These are phyloP conservation scores for Neoscytalidium dimidiatum DNA, from an alignment of 2,329 filamentous ascomycete species.

Conservation along the genomic window DNA sequence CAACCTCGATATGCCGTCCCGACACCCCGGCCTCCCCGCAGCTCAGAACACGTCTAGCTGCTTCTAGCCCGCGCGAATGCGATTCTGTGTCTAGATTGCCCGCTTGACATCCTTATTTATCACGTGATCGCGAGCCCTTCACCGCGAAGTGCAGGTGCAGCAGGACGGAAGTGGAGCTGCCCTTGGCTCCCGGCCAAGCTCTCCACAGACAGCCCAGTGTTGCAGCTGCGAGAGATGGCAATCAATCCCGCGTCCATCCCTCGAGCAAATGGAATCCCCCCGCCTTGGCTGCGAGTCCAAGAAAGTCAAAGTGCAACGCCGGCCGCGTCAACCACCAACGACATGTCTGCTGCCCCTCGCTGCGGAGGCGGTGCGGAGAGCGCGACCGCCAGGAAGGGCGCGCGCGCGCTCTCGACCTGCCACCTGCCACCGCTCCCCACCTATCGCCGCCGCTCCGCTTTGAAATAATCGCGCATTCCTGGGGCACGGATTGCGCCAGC, in stretches of 20 bases:
- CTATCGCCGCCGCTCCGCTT: too few relatives aligned
- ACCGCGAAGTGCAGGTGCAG: neutral
- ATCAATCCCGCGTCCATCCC: neutral
- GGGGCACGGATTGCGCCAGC: conserved; percentile 16
- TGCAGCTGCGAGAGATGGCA: neutral
- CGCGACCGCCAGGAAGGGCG: neutral
- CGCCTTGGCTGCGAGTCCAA: neutral
- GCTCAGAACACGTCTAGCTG: neutral
- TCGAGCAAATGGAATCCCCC: neutral
- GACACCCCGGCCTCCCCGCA: neutral
- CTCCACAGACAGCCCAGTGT: neutral
- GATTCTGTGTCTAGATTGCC: neutral
- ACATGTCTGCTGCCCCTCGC: neutral
- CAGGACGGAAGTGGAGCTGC: neutral
- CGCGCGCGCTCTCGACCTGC: neutral
- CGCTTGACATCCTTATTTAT: neutral
- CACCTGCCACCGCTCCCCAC: neutral
- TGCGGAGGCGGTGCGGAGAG: conserved; percentile 12
- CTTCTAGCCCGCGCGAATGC: neutral
- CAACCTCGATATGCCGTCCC: neutral
- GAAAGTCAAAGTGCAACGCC: neutral
- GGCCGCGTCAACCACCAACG: neutral
- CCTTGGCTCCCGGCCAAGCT: neutral
- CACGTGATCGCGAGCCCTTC: neutral
- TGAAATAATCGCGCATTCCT: conserved; percentile 15